Evolutionary conservation across 257 asterid genomes (phyloP), one percentile per base, ranked within the genome.

Genomic region (Scutellaria galericulata): DNA sequence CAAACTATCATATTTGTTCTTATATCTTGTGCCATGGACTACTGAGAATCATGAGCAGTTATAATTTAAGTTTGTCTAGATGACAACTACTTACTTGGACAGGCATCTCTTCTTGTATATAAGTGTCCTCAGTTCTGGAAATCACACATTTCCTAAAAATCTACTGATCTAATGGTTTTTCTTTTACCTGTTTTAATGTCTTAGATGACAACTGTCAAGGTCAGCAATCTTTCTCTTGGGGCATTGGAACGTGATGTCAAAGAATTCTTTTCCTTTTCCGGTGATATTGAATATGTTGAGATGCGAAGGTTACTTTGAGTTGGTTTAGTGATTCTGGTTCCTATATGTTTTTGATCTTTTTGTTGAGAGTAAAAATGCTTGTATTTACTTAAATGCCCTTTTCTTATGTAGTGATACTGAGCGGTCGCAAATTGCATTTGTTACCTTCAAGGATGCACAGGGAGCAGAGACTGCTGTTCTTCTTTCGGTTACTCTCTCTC

Each of bases 401-500:
- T 80, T 46, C 65, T 58, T 48, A 22, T 83, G 77, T 78, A 93
- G 99, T 82, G 95, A 87, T 64, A 89, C 97, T n/a, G 96, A 83
- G 75, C 84, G 89, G 71, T 88, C 87, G 45, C 98, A 93, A 82
- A 80, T 82, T 81, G 98, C 97, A 66, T 93, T 74, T 83, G 99
- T 94, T 51, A 91, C 97, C 47, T 91, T 94, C 88, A 91, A 88
- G 85, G 97, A 94, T 81, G 69, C 78, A 9, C 97, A 91, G 82
- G 99, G 99, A 78, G 97, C 99, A 58, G 97, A 94, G 72, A 91
- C 99, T 44, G 99, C 99, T 14, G 87, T 89, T 76, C 99, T 94
- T 84, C 97, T 94, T 78, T 91, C 97, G 85, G 99, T 94, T 78
- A 83, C 55, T 80, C 59, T 70, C 75, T 74, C 67, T 50, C 31